Evolutionary conservation across 139 green algal species (phyloP).

Genomic region (Micractinium sp.): DNA sequence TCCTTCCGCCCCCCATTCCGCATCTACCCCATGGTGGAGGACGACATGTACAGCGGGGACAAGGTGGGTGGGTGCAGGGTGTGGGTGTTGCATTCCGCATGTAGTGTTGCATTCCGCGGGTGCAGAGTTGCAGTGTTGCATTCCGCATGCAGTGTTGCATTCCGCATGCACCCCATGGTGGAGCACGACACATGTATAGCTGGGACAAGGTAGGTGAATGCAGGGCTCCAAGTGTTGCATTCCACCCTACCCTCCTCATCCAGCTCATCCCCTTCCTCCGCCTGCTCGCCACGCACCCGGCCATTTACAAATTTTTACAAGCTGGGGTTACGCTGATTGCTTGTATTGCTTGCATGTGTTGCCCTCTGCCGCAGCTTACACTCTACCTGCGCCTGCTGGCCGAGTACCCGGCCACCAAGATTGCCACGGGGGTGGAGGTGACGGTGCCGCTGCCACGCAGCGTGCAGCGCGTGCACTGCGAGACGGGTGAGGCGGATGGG

Average conservation of each 20-base stretch:
- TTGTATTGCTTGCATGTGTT: too few species aligned
- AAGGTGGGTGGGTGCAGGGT: slow-evolving; percentile 12
- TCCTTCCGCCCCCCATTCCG: slow-evolving; percentile 92
- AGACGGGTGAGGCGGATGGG: slow-evolving; percentile 34
- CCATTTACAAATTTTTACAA: too few species aligned
- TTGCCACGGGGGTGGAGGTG: slow-evolving; percentile 75
- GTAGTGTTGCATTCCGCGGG: background rate
- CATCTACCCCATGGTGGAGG: slow-evolving; percentile 73
- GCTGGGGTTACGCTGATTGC: too few species aligned
- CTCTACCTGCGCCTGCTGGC: slow-evolving; percentile 35
- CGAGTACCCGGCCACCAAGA: slow-evolving; percentile 55
- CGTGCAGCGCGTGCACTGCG: slow-evolving; percentile 72
- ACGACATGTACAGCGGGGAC: slow-evolving; percentile 53
- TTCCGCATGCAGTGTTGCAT: background rate
- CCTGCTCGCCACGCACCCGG: background rate
- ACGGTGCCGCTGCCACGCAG: slow-evolving; percentile 70
- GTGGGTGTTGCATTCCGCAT: background rate
- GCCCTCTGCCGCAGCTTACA: background rate
- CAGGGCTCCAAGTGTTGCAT: background rate
- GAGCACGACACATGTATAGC: background rate
- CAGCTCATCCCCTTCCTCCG: background rate
- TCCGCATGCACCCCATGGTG: background rate
- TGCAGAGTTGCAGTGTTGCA: background rate
- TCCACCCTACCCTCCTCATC: background rate
- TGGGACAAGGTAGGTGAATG: background rate